Conservation (phyloP, 345 rosid genomes). For the Populus nigra region DNA sequence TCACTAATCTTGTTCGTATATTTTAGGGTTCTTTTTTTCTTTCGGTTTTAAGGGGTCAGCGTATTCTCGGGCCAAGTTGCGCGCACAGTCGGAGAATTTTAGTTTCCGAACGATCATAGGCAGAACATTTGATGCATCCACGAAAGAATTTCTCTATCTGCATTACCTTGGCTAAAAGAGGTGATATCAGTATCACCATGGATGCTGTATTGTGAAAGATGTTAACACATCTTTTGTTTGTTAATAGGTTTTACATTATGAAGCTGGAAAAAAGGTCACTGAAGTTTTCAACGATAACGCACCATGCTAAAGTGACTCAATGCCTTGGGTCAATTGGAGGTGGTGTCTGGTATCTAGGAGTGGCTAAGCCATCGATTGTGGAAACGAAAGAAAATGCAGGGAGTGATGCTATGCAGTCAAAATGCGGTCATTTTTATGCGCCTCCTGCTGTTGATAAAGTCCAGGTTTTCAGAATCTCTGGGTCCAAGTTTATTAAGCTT, state of each 20-base stretch:
- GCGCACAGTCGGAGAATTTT: too few species aligned
- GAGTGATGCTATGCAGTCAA: slow-evolving; percentile 29
- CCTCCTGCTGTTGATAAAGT: slow-evolving; percentile 65
- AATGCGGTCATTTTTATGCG: slow-evolving; percentile 52
- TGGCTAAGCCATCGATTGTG: slow-evolving; percentile 63
- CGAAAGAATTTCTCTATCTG: too few species aligned
- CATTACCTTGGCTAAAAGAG: too few species aligned
- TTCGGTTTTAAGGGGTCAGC: background rate
- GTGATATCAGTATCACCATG: too few species aligned
- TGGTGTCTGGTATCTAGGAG: slow-evolving; percentile 74
- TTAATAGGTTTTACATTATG: slow-evolving; percentile 61
- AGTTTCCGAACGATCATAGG: too few species aligned
- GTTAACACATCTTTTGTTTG: background rate
- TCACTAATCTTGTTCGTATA: background rate
- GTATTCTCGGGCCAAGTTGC: too few species aligned
- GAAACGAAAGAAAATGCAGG: slow-evolving; percentile 16
- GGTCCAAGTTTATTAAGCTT: slow-evolving; percentile 70
- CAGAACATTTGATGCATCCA: too few species aligned
- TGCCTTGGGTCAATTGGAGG: slow-evolving; percentile 83
- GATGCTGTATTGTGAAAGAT: too few species aligned
- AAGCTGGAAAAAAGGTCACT: slow-evolving; percentile 40
- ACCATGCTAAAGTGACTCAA: slow-evolving; percentile 85
- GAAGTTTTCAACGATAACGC: slow-evolving; percentile 53
- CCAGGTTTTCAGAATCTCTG: slow-evolving; percentile 54
- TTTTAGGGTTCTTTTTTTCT: background rate